These are phyloP conservation scores for Aquilaria malaccensis DNA, from an alignment of 345 rosid species.

Conservation along the genomic window DNA sequence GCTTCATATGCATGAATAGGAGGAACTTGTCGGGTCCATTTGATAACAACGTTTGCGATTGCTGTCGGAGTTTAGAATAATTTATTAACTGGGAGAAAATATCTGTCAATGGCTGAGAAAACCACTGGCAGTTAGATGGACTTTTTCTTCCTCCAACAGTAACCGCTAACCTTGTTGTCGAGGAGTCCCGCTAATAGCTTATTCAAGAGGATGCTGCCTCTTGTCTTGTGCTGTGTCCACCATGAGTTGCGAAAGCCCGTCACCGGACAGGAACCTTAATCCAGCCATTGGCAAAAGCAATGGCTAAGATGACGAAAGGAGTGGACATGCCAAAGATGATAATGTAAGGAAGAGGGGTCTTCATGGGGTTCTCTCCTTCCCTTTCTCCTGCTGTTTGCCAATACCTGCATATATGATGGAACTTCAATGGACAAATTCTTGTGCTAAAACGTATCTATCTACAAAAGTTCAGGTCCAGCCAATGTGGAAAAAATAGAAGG, in stretches of 20 bases:
- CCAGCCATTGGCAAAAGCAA: conserved; percentile 94
- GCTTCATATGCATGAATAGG: not conserved
- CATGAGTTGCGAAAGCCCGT: conserved; percentile 6
- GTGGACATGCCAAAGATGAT: conserved; percentile 92
- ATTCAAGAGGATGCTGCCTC: not conserved
- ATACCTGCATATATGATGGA: conserved; percentile 41
- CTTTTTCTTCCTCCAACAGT: too few relatives aligned
- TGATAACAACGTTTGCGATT: too few relatives aligned
- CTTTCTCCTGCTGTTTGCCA: conserved; percentile 95
- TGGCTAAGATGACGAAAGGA: conserved; percentile 85
- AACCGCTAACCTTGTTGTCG: too few relatives aligned
- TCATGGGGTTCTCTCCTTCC: conserved; percentile 94
- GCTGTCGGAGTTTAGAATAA: too few relatives aligned
- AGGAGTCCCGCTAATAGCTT: too few relatives aligned
- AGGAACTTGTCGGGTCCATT: not conserved
- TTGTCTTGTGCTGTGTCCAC: not conserved
- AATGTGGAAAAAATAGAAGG: too few relatives aligned
- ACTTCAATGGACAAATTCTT: not conserved
- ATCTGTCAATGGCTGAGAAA: too few relatives aligned
- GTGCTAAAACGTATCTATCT: not conserved
- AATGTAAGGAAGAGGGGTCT: conserved; percentile 81
- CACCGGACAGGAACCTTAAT: conserved; percentile 78
- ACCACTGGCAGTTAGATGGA: too few relatives aligned
- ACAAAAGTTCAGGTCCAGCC: not conserved
- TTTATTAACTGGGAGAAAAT: too few relatives aligned